These are phyloP conservation scores for Scopulariopsis brevicaulis DNA, from an alignment of 2,329 filamentous ascomycete genomes.

Conservation along the genomic window DNA sequence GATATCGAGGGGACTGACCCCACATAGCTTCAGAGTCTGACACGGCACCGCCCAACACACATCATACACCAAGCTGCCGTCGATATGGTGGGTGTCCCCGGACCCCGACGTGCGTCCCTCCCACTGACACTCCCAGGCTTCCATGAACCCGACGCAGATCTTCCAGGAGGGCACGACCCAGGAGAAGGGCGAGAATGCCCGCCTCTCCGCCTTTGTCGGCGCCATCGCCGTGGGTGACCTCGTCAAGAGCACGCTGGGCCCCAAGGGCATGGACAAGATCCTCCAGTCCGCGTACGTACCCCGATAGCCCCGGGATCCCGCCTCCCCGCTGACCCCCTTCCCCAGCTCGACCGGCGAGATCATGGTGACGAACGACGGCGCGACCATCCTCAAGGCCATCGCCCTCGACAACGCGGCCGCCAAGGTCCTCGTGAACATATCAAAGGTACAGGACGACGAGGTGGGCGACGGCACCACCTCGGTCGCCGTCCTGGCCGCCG, in stretches of 20 bases:
- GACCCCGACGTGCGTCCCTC: not conserved
- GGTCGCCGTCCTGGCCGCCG: slow-evolving; percentile 90
- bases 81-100: slow-evolving; percentile 1
- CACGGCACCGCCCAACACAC: not conserved
- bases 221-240: slow-evolving; percentile 96
- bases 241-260: slow-evolving; percentile 93
- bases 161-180: slow-evolving; percentile 95
- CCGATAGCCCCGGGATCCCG: not conserved
- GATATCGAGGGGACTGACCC: not conserved
- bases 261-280: slow-evolving; percentile 99
- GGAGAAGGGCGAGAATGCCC: slow-evolving; percentile 98
- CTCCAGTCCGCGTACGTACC: slow-evolving; percentile 76
- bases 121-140: slow-evolving; percentile 15
- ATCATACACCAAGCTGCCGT: not conserved
- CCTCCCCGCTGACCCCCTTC: slow-evolving; percentile 9
- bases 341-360: slow-evolving; percentile 88
- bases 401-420: slow-evolving; percentile 96
- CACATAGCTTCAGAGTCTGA: slow-evolving; percentile 3
- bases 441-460: slow-evolving; percentile 98
- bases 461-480: slow-evolving; percentile 97
- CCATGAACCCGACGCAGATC: slow-evolving; percentile 89
- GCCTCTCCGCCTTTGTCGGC: slow-evolving; percentile 94
- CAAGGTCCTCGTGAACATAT: slow-evolving; percentile 98
- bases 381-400: slow-evolving; percentile 96
- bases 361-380: slow-evolving; percentile 97